Evolutionary conservation across 2,329 filamentous ascomycete genomes (phyloP).

Genomic region (Mariannaea sp.): DNA sequence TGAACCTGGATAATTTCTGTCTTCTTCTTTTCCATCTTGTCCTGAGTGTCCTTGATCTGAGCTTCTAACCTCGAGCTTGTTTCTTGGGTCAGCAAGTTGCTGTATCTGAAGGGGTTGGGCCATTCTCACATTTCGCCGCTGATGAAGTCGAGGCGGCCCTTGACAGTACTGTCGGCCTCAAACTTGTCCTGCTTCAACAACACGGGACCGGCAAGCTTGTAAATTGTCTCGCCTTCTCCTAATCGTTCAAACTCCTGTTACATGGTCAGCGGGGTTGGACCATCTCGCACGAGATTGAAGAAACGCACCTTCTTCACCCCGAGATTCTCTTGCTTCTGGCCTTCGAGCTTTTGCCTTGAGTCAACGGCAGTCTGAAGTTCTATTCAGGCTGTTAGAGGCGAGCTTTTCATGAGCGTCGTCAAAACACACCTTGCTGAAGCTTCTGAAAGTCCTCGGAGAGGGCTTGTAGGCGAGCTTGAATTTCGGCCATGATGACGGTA

Average conservation of each 20-base stretch:
- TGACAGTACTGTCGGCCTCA: conserved; percentile 89
- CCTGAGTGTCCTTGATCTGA: conserved; percentile 60
- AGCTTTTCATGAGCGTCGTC: background rate
- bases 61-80: conserved; percentile 50
- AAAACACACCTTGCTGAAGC: conserved; percentile 73
- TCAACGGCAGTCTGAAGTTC: conserved; percentile 79
- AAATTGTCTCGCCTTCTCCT: conserved; percentile 84
- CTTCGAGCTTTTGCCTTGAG: conserved; percentile 88
- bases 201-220: conserved; percentile 93
- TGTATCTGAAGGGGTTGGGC: background rate
- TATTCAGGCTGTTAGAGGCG: conserved; percentile 45
- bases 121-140: conserved; percentile 83
- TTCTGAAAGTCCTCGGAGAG: conserved; percentile 88
- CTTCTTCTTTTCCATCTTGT: conserved; percentile 63
- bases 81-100: conserved; percentile 21
- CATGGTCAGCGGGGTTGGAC: conserved; percentile 23
- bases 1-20: conserved; percentile 63
- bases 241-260: conserved; percentile 79
- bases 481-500: conserved; percentile 63
- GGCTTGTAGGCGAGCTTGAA: conserved; percentile 77
- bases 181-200: conserved; percentile 91
- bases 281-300: background rate
- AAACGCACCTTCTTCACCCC: conserved; percentile 75
- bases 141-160: conserved; percentile 90
- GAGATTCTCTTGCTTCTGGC: conserved; percentile 90